A percentile compares a stretch with the other conserved stretches of the same genome.
phyloP scores from a whole-genome alignment of 2,329 filamentous ascomycete species.

The Cercospora berteroae region DNA sequence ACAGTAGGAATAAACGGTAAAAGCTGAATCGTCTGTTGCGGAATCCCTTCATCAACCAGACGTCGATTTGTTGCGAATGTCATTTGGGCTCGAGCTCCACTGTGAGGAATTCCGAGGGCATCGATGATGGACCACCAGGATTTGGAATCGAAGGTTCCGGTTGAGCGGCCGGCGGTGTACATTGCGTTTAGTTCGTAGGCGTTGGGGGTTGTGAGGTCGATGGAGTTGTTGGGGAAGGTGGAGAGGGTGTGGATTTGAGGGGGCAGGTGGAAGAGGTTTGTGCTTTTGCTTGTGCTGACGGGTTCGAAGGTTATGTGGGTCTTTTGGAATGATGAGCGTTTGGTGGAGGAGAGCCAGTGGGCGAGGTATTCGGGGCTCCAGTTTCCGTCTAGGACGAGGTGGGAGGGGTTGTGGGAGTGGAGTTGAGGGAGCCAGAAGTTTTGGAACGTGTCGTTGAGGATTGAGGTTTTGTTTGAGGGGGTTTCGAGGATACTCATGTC shows the following conservation, averaged over 20 bases:
- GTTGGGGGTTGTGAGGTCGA: slow-evolving; percentile 81
- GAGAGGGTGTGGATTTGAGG: slow-evolving; percentile 20
- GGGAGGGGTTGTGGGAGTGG: slow-evolving; percentile 60
- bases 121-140: slow-evolving; percentile 82
- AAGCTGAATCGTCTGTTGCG: slow-evolving; percentile 78
- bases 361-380: slow-evolving; percentile 68
- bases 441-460: slow-evolving; percentile 43
- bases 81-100: slow-evolving; percentile 68
- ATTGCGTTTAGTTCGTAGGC: slow-evolving; percentile 76
- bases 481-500: slow-evolving; percentile 81
- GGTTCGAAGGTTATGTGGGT: slow-evolving; percentile 78
- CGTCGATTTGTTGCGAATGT: slow-evolving; percentile 62
- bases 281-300: slow-evolving; percentile 77
- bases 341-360: slow-evolving; percentile 65
- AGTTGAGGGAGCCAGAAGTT: slow-evolving; percentile 62
- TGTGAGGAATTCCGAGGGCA: slow-evolving; percentile 69
- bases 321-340: slow-evolving; percentile 42
- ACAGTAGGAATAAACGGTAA: slow-evolving; percentile 85
- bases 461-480: slow-evolving; percentile 25
- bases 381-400: slow-evolving; percentile 84
- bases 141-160: slow-evolving; percentile 65
- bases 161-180: slow-evolving; percentile 65
- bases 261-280: slow-evolving; percentile 59
- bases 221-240: slow-evolving; percentile 60
- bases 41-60: slow-evolving; percentile 76